Evolutionary conservation across 2,329 filamentous ascomycete genomes (phyloP).

Genomic region (Calycina marina): DNA sequence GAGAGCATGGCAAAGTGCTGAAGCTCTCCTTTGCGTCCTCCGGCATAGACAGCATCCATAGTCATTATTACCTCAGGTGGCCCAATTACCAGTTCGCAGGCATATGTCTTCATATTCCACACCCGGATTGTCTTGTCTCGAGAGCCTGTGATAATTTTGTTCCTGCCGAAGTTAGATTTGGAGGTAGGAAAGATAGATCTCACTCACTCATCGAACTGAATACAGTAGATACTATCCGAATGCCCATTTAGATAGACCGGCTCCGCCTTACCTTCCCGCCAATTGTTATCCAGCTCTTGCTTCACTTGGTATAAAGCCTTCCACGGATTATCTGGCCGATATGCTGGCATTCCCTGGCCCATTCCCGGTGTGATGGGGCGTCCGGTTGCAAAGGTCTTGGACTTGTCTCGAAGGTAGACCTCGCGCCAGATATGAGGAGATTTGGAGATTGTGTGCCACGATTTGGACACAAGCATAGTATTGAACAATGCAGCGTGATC

Average conservation of each 20-base stretch:
- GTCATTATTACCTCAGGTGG: conserved; percentile 50
- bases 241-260: conserved; percentile 88
- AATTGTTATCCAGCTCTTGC: conserved; percentile 60
- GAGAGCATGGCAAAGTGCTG: conserved; percentile 40
- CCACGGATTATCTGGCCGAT: conserved; percentile 60
- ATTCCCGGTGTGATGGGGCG: conserved; percentile 34
- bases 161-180: conserved; percentile 29
- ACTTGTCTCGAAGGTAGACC: conserved; percentile 47
- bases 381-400: conserved; percentile 43
- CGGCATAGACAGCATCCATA: conserved; percentile 34
- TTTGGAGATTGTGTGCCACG: conserved; percentile 32
- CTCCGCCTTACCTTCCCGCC: conserved; percentile 64
- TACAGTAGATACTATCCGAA: conserved; percentile 90
- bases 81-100: conserved; percentile 77
- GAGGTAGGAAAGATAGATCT: conserved; percentile 17
- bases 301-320: conserved; percentile 70
- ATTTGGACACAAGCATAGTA: conserved; percentile 33
- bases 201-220: conserved; percentile 88
- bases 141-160: conserved; percentile 93
- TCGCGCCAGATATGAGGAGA: conserved; percentile 50
- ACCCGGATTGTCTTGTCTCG: conserved; percentile 90
- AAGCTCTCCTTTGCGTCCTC: conserved; percentile 34
- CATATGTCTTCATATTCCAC: conserved; percentile 84
- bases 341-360: conserved; percentile 40
- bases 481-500: conserved; percentile 36